Evolutionary conservation across 495 filamentous ascomycete genomes (phyloP), one percentile per base, ranked within the genome.

Genomic region (Talaromyces trachyspermus): DNA sequence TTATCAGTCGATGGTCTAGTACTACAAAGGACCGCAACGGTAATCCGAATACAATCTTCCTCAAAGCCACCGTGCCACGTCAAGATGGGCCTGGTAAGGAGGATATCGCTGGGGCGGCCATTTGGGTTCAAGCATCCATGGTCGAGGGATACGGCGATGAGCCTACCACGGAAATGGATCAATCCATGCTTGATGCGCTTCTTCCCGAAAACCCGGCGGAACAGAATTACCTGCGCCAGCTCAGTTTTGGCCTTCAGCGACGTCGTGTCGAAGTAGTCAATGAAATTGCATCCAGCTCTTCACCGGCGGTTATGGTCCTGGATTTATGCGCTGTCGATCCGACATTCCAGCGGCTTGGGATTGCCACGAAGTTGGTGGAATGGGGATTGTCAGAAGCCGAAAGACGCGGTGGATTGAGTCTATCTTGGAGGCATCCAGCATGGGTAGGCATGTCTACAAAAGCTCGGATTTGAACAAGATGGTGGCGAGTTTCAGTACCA

Each of bases 281-380:
- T 7, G 58, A 62, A 15, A 61, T 61, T 38, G 57, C 52, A 26
- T 35, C 49, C 0, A 59, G 43, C 1, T 20, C 54, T 2, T 55
- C 54, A 4, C 69, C 69, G 1, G 59, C 67, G 0, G 51, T 69
- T 19, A 50, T 70, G 54, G 53, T 60, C 1, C 53, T 72, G 26
- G 59, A 66, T 33, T 40, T 65, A n/a, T 72, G 69, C 41, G 65
- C 44, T 2, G 66, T 69, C 7, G 59, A 71, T 43, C 67, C 69
- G 15, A 52, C 54, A 10, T 60, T 64, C 42, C 69, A 72, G 44
- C 53, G 68, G 5, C 58, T 47, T 14, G 69, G 69, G 5, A 57
- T 68, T 29, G 69, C 69, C 22, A 47, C 43, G 8, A 56, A 49
- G 19, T 33, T 72, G 27, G 69, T 69, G 5, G 51, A 64, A 43